Conservation (phyloP, 2,329 filamentous ascomycete genomes). For the Neopestalotiopsis sp. region DNA sequence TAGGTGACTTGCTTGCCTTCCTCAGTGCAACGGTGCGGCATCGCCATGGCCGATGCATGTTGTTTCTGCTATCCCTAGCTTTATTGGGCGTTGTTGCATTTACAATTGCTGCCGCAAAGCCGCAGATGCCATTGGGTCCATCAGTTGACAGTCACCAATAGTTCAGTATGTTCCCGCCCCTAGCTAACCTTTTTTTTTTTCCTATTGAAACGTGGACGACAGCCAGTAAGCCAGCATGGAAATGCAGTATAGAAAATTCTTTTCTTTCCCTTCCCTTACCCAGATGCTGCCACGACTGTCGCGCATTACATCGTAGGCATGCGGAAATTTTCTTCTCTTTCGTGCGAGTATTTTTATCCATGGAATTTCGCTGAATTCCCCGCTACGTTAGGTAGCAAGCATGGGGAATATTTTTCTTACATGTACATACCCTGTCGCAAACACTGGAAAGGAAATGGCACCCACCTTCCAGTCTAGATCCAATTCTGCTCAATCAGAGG, state of each 20-base stretch:
- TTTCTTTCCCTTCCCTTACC: no score
- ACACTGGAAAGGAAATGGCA: background rate
- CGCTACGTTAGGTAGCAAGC: background rate
- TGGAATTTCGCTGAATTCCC: background rate
- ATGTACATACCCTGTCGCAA: background rate
- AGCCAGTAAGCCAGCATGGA: no score
- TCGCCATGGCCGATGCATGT: background rate
- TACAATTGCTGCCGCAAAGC: background rate
- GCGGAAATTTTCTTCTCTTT: no score
- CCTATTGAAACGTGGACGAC: no score
- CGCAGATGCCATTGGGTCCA: background rate
- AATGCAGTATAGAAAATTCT: no score
- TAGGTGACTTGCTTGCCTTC: background rate
- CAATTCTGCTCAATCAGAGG: background rate
- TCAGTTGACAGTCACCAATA: no score
- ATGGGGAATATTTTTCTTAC: background rate
- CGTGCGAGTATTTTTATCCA: no score
- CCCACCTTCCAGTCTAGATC: background rate
- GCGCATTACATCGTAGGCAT: no score
- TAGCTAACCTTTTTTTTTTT: no score
- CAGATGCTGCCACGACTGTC: no score
- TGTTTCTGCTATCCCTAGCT: background rate
- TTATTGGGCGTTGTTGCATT: background rate
- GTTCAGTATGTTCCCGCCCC: no score
- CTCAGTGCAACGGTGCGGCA: background rate